These are phyloP conservation scores for Adansonia grandidieri DNA, from an alignment of 441 rosid genomes.

Conservation along the genomic window DNA sequence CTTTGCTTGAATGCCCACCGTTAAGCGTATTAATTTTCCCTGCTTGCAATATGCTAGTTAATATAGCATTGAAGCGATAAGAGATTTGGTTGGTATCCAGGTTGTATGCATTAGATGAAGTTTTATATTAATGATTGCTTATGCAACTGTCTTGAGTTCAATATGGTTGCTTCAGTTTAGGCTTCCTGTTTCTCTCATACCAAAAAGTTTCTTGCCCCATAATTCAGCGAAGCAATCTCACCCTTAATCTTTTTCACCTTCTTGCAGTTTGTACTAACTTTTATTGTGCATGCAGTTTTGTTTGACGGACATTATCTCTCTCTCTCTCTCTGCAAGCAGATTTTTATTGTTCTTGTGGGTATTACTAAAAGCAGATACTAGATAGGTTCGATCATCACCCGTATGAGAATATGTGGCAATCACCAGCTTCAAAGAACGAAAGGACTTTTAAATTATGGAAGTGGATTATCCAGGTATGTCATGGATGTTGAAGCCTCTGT, in stretches of 20 bases:
- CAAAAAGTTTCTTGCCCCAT: background rate
- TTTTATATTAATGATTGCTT: background rate
- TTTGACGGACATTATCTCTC: background rate
- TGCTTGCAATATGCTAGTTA: background rate
- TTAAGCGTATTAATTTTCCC: background rate
- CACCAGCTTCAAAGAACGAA: slow-evolving; percentile 2
- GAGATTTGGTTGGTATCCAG: background rate
- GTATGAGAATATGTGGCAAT: background rate
- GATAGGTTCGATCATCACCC: background rate
- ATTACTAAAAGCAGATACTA: background rate
- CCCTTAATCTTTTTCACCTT: background rate
- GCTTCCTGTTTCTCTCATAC: background rate
- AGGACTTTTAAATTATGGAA: background rate
- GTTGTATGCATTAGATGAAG: background rate
- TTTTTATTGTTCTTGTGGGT: background rate
- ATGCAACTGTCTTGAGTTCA: slow-evolving; percentile 1
- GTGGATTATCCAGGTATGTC: slow-evolving; percentile 18
- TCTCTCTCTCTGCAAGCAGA: background rate
- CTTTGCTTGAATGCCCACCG: slow-evolving; percentile 12
- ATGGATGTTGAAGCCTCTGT: background rate
- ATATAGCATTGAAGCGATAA: background rate
- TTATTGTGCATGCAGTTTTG: slow-evolving; percentile 1
- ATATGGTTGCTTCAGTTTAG: slow-evolving; percentile 3
- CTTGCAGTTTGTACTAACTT: background rate
- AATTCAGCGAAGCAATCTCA: background rate